phyloP scores from a whole-genome alignment of 805 yeast genomes.

The Kluyveromyces siamensis region DNA sequence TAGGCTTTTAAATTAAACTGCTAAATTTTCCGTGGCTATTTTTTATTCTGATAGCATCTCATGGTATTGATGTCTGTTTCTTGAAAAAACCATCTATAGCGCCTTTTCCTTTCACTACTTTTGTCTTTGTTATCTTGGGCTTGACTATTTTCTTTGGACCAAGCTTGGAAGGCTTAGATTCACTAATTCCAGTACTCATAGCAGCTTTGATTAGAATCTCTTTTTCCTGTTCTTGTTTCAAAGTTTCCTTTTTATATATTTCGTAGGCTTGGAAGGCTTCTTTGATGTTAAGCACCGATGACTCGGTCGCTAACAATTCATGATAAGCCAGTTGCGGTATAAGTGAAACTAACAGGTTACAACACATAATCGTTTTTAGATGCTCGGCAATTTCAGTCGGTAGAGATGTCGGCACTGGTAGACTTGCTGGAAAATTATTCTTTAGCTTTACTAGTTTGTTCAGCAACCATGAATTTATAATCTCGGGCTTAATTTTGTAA shows the following conservation, averaged over 20 bases:
- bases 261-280: slow-evolving; percentile 28
- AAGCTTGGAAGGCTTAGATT: slow-evolving; percentile 17
- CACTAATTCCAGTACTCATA: slow-evolving; percentile 21
- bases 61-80: slow-evolving; percentile 21
- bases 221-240: slow-evolving; percentile 16
- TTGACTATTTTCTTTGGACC: slow-evolving; percentile 18
- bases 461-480: slow-evolving; percentile 32
- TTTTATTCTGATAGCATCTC: background rate
- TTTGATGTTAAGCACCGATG: slow-evolving; percentile 12
- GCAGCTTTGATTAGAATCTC: slow-evolving; percentile 26
- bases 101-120: slow-evolving; percentile 51
- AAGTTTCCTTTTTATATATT: slow-evolving; percentile 14
- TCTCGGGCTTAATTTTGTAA: slow-evolving; percentile 35
- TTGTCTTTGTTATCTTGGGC: slow-evolving; percentile 25
- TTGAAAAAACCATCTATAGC: slow-evolving; percentile 64
- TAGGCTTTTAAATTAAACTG: background rate
- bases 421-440: slow-evolving; percentile 31
- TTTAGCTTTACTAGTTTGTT: slow-evolving; percentile 31
- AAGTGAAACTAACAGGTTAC: slow-evolving; percentile 37
- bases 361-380: slow-evolving; percentile 30
- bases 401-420: slow-evolving; percentile 24
- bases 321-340: slow-evolving; percentile 36
- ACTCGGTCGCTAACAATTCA: slow-evolving; percentile 9
- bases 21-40: background rate
- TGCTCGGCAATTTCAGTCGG: slow-evolving; percentile 28